Evolutionary conservation across 1,284 basidiomycete species (phyloP).

Genomic region (Trichosporon inkin): DNA sequence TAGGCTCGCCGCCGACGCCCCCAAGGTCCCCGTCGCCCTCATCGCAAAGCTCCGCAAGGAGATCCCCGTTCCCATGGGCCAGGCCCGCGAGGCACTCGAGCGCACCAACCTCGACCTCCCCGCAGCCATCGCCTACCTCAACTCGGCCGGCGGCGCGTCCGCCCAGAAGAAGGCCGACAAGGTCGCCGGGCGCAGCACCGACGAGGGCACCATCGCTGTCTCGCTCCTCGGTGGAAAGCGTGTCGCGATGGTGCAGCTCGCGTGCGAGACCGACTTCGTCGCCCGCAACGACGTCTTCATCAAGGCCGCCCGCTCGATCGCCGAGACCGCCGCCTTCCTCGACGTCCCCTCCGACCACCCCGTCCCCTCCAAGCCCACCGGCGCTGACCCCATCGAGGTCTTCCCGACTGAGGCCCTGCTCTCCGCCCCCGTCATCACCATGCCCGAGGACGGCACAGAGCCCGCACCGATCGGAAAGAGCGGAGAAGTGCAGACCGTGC

Average conservation of each 20-base stretch:
- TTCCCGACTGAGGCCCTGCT: conserved; percentile 58
- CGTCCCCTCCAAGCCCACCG: conserved; percentile 19
- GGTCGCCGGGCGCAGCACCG: conserved; percentile 66
- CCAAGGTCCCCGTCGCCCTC: conserved; percentile 60
- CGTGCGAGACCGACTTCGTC: conserved; percentile 97
- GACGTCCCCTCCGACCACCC: conserved; percentile 52
- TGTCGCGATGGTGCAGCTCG: conserved; percentile 84
- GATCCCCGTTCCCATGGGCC: conserved; percentile 71
- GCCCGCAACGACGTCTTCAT: conserved; percentile 80
- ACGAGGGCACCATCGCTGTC: conserved; percentile 74
- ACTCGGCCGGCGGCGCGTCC: conserved; percentile 62
- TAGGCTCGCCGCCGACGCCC: conserved; percentile 11
- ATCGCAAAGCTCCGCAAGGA: conserved; percentile 80
- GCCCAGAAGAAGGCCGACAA: conserved; percentile 61
- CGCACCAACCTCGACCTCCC: conserved; percentile 70
- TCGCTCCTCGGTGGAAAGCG: conserved; percentile 65
- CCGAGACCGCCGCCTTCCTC: conserved; percentile 79
- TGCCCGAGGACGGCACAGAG: conserved; percentile 30
- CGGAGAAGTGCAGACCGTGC: conserved; percentile 57
- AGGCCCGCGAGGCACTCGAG: conserved; percentile 80
- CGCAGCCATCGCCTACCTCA: conserved; percentile 75
- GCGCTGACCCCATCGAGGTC: conserved; percentile 36
- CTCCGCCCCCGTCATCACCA: conserved; percentile 65
- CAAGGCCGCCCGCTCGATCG: conserved; percentile 71
- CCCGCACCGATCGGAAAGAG: conserved; percentile 26